Conservation (phyloP, 2,329 filamentous ascomycete genomes). For the Penicillium sp. region DNA sequence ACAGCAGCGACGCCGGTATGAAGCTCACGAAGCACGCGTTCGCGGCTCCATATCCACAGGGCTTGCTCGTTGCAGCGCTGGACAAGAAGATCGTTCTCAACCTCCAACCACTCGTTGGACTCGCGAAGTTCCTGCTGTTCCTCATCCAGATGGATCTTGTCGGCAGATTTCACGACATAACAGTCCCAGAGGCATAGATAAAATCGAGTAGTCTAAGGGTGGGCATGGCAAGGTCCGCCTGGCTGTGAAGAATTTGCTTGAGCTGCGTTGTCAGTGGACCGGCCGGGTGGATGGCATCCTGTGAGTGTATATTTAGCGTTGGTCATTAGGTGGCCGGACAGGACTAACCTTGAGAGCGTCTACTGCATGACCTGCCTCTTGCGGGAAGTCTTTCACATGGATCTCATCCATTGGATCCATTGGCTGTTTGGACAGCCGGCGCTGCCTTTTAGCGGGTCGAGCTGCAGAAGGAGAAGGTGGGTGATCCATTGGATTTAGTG, state of each 20-base stretch:
- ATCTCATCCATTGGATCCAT: neutral
- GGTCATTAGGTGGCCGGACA: neutral
- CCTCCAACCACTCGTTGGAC: neutral
- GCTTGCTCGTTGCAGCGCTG: neutral
- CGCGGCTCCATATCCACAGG: neutral
- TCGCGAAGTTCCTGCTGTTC: neutral
- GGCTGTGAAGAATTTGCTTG: neutral
- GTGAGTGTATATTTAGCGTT: neutral
- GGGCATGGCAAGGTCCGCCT: neutral
- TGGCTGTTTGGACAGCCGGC: neutral
- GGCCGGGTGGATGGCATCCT: neutral
- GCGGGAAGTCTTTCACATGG: neutral
- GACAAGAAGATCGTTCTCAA: neutral
- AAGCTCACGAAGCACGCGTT: neutral
- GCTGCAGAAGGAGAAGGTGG: neutral
- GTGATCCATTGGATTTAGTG: neutral
- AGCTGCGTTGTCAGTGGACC: neutral
- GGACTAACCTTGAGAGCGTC: neutral
- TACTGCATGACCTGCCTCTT: neutral
- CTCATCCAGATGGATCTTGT: neutral
- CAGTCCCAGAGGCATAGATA: neutral
- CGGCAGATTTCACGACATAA: neutral
- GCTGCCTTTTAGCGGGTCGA: neutral
- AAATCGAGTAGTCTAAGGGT: neutral
- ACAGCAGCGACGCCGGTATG: neutral